Conservation (phyloP, 768 basidiomycete genomes). For the Mycena kentingensis region DNA sequence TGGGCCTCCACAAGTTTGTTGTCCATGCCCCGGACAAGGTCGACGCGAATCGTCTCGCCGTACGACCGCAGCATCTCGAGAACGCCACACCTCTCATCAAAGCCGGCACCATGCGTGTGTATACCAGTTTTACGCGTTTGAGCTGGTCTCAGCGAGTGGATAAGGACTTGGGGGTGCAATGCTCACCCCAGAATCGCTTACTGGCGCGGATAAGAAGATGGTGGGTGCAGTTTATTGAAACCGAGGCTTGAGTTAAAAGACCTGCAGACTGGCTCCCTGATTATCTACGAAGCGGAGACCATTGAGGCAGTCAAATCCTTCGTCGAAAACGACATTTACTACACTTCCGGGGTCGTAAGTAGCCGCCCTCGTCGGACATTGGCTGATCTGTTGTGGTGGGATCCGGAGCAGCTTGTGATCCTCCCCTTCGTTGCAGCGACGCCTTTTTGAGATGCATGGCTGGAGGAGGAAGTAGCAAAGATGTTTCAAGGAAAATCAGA, state of each 20-base stretch:
- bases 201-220: conserved; percentile 53
- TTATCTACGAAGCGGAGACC: conserved; percentile 55
- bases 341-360: conserved; percentile 43
- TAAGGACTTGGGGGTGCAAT: conserved; percentile 61
- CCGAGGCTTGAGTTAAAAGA: conserved; percentile 30
- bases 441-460: too few relatives aligned
- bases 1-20: conserved; percentile 43
- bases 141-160: neutral
- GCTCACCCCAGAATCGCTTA: conserved; percentile 59
- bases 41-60: conserved; percentile 59
- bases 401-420: conserved; percentile 23
- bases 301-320: conserved; percentile 41
- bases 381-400: conserved; percentile 19
- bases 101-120: conserved; percentile 55
- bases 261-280: conserved; percentile 44
- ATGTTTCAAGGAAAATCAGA: neutral
- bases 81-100: conserved; percentile 42
- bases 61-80: conserved; percentile 55
- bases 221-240: conserved; percentile 67
- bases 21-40: conserved; percentile 71
- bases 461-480: conserved; percentile 2
- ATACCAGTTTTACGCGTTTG: neutral
- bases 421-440: conserved; percentile 24
- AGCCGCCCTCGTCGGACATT: neutral
- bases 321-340: conserved; percentile 40